phyloP scores from a whole-genome alignment of 352 stramenopile genomes.

The Proteromonas lacertae region DNA sequence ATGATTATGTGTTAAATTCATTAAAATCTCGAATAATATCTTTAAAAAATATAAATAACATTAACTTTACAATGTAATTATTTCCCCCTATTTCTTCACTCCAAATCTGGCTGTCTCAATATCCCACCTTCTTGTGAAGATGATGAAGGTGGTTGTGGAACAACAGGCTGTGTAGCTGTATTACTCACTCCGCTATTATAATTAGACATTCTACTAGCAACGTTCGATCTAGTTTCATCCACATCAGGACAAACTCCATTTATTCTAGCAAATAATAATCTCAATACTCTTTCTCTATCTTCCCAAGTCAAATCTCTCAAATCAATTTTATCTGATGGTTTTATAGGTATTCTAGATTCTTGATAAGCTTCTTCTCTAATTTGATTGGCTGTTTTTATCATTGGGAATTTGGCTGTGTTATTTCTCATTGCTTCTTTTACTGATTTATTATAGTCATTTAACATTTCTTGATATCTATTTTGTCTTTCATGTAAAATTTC shows the following conservation, averaged over 20 bases:
- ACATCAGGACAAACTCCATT: slow-evolving; percentile 27
- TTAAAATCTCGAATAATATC: too few relatives aligned
- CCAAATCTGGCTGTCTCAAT: too few relatives aligned
- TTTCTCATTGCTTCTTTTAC: not conserved
- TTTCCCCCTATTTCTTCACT: too few relatives aligned
- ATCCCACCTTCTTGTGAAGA: too few relatives aligned
- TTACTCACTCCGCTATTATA: too few relatives aligned
- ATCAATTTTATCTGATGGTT: slow-evolving; percentile 24
- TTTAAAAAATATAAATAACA: too few relatives aligned
- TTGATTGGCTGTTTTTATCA: not conserved
- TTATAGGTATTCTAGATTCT: not conserved
- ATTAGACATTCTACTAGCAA: too few relatives aligned
- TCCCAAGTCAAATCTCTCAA: slow-evolving; percentile 41
- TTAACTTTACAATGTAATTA: too few relatives aligned
- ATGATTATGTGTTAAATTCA: too few relatives aligned
- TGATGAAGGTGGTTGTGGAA: too few relatives aligned
- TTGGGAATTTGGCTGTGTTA: not conserved
- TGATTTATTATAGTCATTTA: not conserved
- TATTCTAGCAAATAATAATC: slow-evolving; percentile 64
- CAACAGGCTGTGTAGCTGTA: too few relatives aligned
- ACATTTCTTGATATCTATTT: not conserved
- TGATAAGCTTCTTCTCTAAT: not conserved
- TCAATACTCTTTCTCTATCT: slow-evolving; percentile 48
- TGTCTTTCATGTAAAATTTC: slow-evolving; percentile 14
- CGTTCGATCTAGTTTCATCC: too few relatives aligned